These are phyloP conservation scores for Solanum hybrid DNA, from an alignment of 305 asterid genomes.

Conservation along the genomic window DNA sequence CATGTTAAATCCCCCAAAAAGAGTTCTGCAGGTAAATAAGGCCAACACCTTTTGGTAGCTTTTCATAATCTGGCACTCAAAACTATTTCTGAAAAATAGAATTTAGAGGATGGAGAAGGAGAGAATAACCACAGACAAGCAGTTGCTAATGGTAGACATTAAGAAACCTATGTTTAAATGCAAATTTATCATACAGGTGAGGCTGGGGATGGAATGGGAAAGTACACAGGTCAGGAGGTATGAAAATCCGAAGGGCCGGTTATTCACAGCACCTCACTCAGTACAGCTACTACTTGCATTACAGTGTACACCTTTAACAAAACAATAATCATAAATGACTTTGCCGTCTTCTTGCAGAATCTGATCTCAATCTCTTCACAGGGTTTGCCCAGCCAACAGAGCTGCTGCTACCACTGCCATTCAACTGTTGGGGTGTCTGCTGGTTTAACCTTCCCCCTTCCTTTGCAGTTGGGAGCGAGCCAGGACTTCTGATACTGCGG, in stretches of 20 bases:
- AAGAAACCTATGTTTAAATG: not conserved
- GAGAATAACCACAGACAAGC: not conserved
- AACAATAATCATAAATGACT: constrained; percentile 50
- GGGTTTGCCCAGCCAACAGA: constrained; percentile 96
- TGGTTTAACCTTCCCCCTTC: constrained; percentile 36
- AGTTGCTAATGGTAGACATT: not conserved
- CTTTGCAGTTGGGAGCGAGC: constrained; percentile 30
- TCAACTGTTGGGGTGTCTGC: constrained; percentile 36
- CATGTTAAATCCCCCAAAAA: not conserved
- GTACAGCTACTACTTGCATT: constrained; percentile 2
- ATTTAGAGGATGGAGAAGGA: not conserved
- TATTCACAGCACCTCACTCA: constrained; percentile 14
- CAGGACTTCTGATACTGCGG: constrained; percentile 55
- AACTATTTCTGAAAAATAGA: not conserved
- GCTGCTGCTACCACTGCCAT: constrained; percentile 43
- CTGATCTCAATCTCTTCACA: constrained; percentile 85
- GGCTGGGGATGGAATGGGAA: not conserved
- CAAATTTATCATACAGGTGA: constrained; percentile 6
- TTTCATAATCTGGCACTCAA: not conserved
- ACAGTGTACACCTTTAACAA: constrained; percentile 6
- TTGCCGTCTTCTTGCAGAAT: constrained; percentile 78
- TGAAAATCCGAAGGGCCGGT: constrained; percentile 16
- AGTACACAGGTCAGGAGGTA: constrained; percentile 2
- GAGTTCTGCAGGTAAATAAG: not conserved
- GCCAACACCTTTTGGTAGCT: not conserved